Evolutionary conservation across 192 early-diverging fungal species (phyloP).

Genomic region (Coemansia pectinata): DNA sequence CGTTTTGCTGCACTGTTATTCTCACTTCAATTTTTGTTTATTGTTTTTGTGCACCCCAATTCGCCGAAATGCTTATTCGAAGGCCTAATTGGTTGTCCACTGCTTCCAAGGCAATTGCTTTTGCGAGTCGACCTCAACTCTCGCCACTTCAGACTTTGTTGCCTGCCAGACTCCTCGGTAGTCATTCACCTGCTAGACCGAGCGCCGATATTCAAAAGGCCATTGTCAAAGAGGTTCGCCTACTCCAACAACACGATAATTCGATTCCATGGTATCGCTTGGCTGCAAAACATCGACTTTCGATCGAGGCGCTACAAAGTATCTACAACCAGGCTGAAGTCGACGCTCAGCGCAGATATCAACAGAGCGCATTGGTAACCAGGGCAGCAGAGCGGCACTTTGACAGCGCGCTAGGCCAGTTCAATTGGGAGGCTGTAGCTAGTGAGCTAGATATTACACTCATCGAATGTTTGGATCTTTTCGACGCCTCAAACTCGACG

Average conservation of each 20-base stretch:
- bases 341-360: background rate
- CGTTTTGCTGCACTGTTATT: background rate
- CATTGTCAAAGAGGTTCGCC: background rate
- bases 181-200: background rate
- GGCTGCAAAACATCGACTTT: background rate
- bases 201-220: background rate
- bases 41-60: background rate
- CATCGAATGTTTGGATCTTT: background rate
- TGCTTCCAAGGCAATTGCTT: background rate
- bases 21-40: background rate
- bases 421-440: background rate
- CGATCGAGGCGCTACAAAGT: background rate
- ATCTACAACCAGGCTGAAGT: background rate
- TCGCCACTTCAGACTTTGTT: background rate
- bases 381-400: background rate
- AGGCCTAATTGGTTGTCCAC: background rate
- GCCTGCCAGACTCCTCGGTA: background rate
- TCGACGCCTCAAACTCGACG: background rate
- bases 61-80: background rate
- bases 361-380: background rate
- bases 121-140: background rate
- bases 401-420: background rate
- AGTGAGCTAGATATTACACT: background rate
- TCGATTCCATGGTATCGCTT: background rate
- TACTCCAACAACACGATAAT: background rate